Evolutionary conservation across 352 stramenopile species (phyloP), one percentile per base, ranked within the genome.

Genomic region (Globisporangium alternatum): DNA sequence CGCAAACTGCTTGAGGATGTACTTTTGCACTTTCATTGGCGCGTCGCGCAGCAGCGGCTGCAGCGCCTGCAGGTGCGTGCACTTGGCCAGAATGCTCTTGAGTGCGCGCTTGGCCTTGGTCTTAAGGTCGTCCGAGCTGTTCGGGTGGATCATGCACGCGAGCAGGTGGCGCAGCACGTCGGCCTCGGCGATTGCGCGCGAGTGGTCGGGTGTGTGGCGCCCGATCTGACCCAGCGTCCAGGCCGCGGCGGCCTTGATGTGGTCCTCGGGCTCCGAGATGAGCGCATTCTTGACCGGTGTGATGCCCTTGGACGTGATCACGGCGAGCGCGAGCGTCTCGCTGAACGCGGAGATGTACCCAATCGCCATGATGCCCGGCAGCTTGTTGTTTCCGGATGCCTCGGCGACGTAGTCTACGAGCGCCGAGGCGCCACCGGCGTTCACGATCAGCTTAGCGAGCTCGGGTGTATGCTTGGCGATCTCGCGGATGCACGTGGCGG

Each of bases 201-300:
- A 96, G 71, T 98, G 95, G 62, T 98, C 92, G 0, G 95, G 92
- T 17, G 94, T 97, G 72, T 98, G 95, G 5, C 95, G 81, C 10
- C 95, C 95, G 47, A 98, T 97, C 66, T 98, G 95, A 0, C 95
- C 95, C 39, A 98, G 74, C n/a, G 90, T 97, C 95, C 95, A 98
- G n/a, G 89, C 94, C 58, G 86, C 94, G 0, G 95, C 94, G 13
- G 93, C 92, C 75, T 98, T 98, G 68, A 98, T 97, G 68, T 98
- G 95, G 68, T 98, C 95, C 79, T 98, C 95, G 6, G 90, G 88
- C 72, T 98, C 95, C 1, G 89, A 89, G 30, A 98, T 86, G 15
- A 98, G 70, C 2, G 93, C 94, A 59, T 95, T 94, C 66, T 98
- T 98, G 39, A 98, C 89, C 0, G 93, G 93, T 2, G 83, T 81